phyloP scores from a whole-genome alignment of 768 basidiomycete species.

The Tulasnella sp. region DNA sequence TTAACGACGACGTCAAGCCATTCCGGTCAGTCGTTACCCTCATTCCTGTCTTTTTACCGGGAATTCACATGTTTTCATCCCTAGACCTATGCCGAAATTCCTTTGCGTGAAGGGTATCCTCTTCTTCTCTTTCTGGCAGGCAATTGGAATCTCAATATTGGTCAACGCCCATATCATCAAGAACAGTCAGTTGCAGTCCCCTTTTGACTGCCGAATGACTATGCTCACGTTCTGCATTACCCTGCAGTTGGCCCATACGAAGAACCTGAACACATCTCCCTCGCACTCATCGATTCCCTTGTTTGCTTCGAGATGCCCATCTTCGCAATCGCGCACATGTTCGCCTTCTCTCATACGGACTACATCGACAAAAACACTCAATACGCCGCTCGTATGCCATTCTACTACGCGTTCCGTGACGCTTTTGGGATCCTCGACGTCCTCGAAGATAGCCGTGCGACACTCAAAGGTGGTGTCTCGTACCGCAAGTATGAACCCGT shows the following conservation, averaged over 20 bases:
- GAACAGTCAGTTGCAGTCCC: constrained; percentile 29
- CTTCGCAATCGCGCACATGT: constrained; percentile 91
- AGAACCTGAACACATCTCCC: constrained; percentile 78
- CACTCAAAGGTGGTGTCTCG: constrained; percentile 80
- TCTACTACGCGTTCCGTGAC: constrained; percentile 79
- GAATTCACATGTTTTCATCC: background rate
- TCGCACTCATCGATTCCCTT: constrained; percentile 80
- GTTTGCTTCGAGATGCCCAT: constrained; percentile 97
- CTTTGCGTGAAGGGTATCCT: constrained; percentile 97
- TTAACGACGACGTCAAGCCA: constrained; percentile 78
- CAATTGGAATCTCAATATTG: constrained; percentile 74
- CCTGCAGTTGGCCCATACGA: constrained; percentile 66
- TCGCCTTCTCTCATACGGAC: constrained; percentile 85
- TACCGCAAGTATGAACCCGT: constrained; percentile 96
- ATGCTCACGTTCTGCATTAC: background rate
- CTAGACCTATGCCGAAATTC: constrained; percentile 86
- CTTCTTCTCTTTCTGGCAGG: constrained; percentile 99
- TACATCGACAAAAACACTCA: constrained; percentile 54
- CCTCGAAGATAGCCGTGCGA: constrained; percentile 70
- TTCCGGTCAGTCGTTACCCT: constrained; percentile 59
- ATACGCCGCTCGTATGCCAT: constrained; percentile 81
- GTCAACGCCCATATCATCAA: constrained; percentile 71
- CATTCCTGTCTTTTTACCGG: background rate
- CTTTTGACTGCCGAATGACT: too few species aligned
- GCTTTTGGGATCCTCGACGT: constrained; percentile 83